Base-by-base conservation (phyloP, 345 rosid genomes). In the Melastoma malabathricum region DNA sequence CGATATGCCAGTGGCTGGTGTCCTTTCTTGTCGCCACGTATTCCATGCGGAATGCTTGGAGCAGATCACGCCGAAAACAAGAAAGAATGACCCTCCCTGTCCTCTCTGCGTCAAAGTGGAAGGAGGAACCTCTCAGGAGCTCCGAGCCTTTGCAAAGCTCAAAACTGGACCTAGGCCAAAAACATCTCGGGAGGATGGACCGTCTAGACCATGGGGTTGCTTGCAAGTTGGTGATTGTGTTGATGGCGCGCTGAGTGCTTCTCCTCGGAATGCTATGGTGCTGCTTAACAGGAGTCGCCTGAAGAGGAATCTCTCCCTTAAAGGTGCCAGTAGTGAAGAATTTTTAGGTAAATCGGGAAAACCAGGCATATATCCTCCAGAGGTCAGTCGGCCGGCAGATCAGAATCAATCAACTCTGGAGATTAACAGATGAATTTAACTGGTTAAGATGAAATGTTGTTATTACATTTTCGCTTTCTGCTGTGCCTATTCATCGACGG, bases 131-230 rank as follows among this genome's bases (percentile, higher is more conserved):
- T 61, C 67, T 18, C 68, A 65, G 1, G 75, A 75, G 15, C 48
- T 47, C 38, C 59, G 59, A 55, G 44, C 43, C 12, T 59, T 63
- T 48, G 29, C 73, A 18, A 65, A 55, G 60, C 15, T 68, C 51
- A 67, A 64, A 61, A 65, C 63, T 61, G 47, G 69, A 50, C 64
- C 69, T 41, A 71, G 76, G 60, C 72, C 70, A 54, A 74, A 65
- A 69, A 62, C 77, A 19, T 60, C 67, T 48, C 58, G 61, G 43
- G 88, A 82, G 69, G 77, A 71, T 54, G 76, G 77, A 9, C 67
- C 68, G 49, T 77, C 83, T 23, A 77, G 74, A 62, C 69, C 78
- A 43, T 78, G 95, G 86, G 82, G 81, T 19, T 79, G 84, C 65
- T 58, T 60, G 38, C 89, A 70, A 52, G 80, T 61, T 0, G 77